Evolutionary conservation across 2,329 filamentous ascomycete genomes (phyloP).

Genomic region (Ceratocystis cubensis): DNA sequence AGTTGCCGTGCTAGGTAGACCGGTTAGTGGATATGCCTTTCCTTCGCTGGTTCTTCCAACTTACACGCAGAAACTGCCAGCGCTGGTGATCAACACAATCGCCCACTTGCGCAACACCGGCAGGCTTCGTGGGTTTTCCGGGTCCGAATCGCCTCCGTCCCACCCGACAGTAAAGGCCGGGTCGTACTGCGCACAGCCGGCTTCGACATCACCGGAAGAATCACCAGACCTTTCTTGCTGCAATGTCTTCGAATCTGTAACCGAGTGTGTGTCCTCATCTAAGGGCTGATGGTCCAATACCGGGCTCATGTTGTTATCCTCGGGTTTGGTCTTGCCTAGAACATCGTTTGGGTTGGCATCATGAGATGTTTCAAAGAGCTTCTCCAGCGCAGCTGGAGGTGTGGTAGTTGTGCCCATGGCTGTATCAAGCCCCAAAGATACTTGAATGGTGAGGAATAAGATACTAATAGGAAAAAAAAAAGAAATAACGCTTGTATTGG

Average conservation of each 20-base stretch:
- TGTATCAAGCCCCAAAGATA: not conserved
- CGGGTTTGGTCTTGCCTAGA: not conserved
- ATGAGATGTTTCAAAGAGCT: not conserved
- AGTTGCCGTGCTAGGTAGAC: constrained; percentile 52
- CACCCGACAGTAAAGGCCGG: constrained; percentile 54
- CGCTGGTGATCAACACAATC: constrained; percentile 61
- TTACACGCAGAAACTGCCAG: constrained; percentile 71
- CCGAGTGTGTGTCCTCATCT: not conserved
- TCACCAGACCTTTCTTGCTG: constrained; percentile 31
- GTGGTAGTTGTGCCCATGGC: not conserved
- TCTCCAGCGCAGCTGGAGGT: not conserved
- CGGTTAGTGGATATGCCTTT: constrained; percentile 15
- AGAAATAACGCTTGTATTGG: not conserved
- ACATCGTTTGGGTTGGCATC: not conserved
- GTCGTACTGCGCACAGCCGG: not conserved
- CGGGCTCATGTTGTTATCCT: not conserved
- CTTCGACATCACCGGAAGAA: constrained; percentile 28
- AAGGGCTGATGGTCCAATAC: not conserved
- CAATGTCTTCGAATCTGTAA: not conserved
- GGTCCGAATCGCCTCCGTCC: constrained; percentile 59
- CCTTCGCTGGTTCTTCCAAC: constrained; percentile 29
- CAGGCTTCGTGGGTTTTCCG: constrained; percentile 61
- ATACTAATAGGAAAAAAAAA: not conserved
- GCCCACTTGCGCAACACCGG: constrained; percentile 58
- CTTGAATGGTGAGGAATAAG: not conserved